Evolutionary conservation across 1,139 yeast species (phyloP), one percentile per base, ranked within the genome.

Genomic region (Hansenula anomala): DNA sequence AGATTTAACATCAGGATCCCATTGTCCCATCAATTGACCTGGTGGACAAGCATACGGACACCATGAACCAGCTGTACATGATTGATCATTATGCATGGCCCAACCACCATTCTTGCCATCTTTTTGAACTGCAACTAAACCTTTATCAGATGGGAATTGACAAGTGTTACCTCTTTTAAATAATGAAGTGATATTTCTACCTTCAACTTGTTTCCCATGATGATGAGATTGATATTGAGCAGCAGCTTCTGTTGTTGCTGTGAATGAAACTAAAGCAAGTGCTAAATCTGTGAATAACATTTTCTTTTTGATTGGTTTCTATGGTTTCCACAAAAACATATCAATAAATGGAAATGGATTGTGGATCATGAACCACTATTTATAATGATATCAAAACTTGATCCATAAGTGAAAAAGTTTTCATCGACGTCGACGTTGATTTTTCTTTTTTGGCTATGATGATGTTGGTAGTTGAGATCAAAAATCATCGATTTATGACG

Each of bases 31-130:
- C 41, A 86, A 61, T 58, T 83, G 75, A 45, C 95, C 95, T 37
- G 95, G 84, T 29, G 88, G 79, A 57, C 95, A 86, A 26, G 96
- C 96, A 58, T 83, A 88, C 28, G 94, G 94, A 62, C 96, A 88
- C 73, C 81, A 84, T 30, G 71, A 67, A 19, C 94, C 95, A 29
- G 83, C 69, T 10, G 78, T 64, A 61, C 96, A 88, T 33, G 71
- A 59, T 55, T 81, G 85, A 61, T 86, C 92, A 38, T 80, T 81
- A 50, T 84, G 78, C 76, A 85, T 71, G 40, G 96, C 96, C 95
- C 96, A 88, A 27, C 96, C 96, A 33, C 73, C 90, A 55, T 85
- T 84, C 22, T 59, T 49, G 22, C 77, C 71, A 31, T 62, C 58
- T 8, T 73, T 68, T 35, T 87, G 80, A 38, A 87, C 80, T 1